Evolutionary conservation across 139 green algal species (phyloP), one percentile per base, ranked within the genome.

Genomic region (Chlamydomonas schloesseri): DNA sequence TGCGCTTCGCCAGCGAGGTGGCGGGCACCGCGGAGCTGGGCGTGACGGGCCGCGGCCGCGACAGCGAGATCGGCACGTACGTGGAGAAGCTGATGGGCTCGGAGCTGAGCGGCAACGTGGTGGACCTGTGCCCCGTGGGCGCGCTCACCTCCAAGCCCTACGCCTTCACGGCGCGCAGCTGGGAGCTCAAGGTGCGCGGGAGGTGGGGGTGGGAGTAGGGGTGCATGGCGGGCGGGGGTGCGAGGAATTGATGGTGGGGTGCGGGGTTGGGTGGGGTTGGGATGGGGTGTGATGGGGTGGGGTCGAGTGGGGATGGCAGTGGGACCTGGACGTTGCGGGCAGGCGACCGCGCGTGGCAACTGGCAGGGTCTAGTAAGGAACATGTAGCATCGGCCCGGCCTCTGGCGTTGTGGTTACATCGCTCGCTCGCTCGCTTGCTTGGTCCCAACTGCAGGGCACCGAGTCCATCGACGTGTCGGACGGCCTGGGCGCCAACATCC

Each of bases 91-190:
- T 98, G 36, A 90, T 99, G 88, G 89, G 78, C 46, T 96, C 88
- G 69, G 98, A 99, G 94, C 91, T 99, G 57, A 96, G 90, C 67
- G 98, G 97, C 89, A 99, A 99, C 86, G 97, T 99, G 23, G 98
- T 99, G 67, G 98, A 99, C 88, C 92, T 99, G 75, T 99, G 98
- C 93, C 98, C 98, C 53, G 98, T 99, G 72, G 98, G 98, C 14
- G 98, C 98, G 18, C 94, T 99, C 47, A 99, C 98, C 10, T 96
- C 90, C 74, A 99, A 99, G 95, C 98, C 98, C 2, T 96, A 94
- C 69, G 96, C 98, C 42, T 99, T 99, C 94, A 99, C 98, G 47
- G 94, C 94, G 24, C 95, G 98, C 67, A 96, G 94, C 89, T 99
- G 97, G 97, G 97, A 99, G 95, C 95, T 99, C 24, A 96, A 96